A percentile compares a stretch with the other conserved stretches of the same genome.
These are phyloP conservation scores for Pyrus pyrifolia DNA, from an alignment of 306 rosid species.

Conservation along the genomic window DNA sequence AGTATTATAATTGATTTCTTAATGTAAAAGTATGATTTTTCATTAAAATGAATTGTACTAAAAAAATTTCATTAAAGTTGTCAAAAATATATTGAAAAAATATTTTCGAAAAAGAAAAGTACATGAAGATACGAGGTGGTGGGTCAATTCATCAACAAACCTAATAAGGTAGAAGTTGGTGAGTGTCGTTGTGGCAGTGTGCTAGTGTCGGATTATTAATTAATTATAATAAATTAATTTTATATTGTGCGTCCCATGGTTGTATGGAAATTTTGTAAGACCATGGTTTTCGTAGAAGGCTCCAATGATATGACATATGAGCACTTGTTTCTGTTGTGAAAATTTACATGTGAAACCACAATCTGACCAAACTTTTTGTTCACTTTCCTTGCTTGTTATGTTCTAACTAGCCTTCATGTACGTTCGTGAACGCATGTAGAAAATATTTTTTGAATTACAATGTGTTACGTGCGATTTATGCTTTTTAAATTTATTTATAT, in stretches of 20 bases:
- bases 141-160: constrained; percentile 27
- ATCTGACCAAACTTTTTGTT: too few species aligned
- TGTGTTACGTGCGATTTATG: too few species aligned
- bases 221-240: not conserved
- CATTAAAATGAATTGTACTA: too few species aligned
- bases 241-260: not conserved
- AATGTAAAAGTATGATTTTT: too few species aligned
- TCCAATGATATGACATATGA: not conserved
- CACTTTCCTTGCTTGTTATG: too few species aligned
- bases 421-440: too few species aligned
- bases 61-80: too few species aligned
- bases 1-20: too few species aligned
- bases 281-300: not conserved
- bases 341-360: too few species aligned
- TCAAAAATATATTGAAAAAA: not conserved
- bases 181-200: not conserved
- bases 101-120: not conserved
- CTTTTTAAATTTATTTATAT: too few species aligned
- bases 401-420: too few species aligned
- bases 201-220: not conserved
- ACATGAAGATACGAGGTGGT: constrained; percentile 1
- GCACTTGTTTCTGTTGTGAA: not conserved
- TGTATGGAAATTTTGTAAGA: not conserved
- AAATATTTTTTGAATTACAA: too few species aligned
- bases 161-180: constrained; percentile 14